Evolutionary conservation across 192 early-diverging fungal species (phyloP).

Genomic region (Coemansia sp.): DNA sequence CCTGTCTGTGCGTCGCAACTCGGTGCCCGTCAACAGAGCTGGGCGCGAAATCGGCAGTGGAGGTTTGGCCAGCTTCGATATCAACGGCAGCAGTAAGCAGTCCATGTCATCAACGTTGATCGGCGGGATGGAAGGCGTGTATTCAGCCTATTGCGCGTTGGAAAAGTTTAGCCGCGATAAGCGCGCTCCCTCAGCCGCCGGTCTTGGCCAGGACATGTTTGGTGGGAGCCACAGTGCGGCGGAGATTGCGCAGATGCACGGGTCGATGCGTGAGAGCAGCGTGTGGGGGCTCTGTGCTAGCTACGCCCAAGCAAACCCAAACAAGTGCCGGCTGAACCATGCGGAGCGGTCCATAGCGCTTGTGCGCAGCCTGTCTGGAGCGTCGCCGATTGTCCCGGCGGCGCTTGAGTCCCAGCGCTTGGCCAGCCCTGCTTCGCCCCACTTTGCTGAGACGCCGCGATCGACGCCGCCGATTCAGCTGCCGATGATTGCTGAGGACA

Average conservation of each 20-base stretch:
- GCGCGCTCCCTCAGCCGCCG: background rate
- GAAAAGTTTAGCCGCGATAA: slow-evolving; percentile 40
- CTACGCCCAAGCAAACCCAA: slow-evolving; percentile 16
- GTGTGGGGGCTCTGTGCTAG: slow-evolving; percentile 35
- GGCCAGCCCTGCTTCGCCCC: slow-evolving; percentile 2
- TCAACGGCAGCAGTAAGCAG: background rate
- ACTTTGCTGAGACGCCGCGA: slow-evolving; percentile 1
- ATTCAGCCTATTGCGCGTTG: slow-evolving; percentile 40
- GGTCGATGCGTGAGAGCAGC: slow-evolving; percentile 22
- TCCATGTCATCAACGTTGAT: background rate
- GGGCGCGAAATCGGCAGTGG: background rate
- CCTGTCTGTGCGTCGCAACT: slow-evolving; percentile 36
- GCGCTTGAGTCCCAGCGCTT: background rate
- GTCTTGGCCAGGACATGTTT: slow-evolving; percentile 9
- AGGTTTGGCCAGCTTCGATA: background rate
- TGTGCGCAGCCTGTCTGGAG: slow-evolving; percentile 12
- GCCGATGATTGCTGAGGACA: slow-evolving; percentile 28
- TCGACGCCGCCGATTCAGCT: slow-evolving; percentile 18
- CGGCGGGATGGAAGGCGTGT: slow-evolving; percentile 22
- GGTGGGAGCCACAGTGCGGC: slow-evolving; percentile 34
- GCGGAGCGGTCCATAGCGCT: slow-evolving; percentile 28
- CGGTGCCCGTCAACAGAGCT: slow-evolving; percentile 30
- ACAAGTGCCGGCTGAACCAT: slow-evolving; percentile 29
- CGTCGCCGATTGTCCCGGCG: background rate
- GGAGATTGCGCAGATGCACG: slow-evolving; percentile 45